Percentiles rank a stretch among this genome's conserved stretches.
phyloP scores from a whole-genome alignment of 352 stramenopile genomes.

The Globisporangium sylvaticum region DNA sequence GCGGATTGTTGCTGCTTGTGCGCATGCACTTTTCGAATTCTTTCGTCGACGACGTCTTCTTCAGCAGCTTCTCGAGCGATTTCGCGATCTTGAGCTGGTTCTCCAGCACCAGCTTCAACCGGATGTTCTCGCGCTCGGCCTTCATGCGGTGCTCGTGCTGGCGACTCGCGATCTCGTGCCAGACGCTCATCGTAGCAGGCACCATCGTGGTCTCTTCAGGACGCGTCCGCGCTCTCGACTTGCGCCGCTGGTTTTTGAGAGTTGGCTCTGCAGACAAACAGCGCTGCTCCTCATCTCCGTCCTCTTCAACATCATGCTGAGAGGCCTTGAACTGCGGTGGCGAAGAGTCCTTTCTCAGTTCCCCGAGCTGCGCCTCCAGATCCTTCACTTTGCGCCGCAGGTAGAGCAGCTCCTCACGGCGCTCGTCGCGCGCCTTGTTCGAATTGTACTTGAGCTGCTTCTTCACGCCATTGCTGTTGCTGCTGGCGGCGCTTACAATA shows the following conservation, averaged over 20 bases:
- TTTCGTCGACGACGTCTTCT: neutral
- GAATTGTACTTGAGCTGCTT: constrained; percentile 33
- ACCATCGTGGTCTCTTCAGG: neutral
- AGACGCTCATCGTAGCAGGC: neutral
- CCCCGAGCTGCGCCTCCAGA: constrained; percentile 32
- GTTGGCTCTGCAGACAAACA: too few relatives aligned
- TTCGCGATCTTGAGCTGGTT: constrained; percentile 25
- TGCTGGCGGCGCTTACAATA: neutral
- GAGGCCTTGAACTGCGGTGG: neutral
- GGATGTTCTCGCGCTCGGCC: constrained; percentile 50
- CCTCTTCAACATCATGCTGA: neutral
- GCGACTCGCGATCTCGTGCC: constrained; percentile 17
- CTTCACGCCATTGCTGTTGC: neutral
- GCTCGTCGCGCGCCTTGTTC: constrained; percentile 42
- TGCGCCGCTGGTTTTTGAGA: neutral
- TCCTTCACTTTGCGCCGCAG: constrained; percentile 33
- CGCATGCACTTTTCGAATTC: neutral
- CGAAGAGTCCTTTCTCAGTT: neutral
- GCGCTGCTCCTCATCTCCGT: neutral
- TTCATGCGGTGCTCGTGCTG: constrained; percentile 32
- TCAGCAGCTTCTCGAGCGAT: constrained; percentile 3
- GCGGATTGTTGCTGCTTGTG: neutral
- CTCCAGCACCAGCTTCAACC: neutral
- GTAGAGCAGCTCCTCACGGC: constrained; percentile 35
- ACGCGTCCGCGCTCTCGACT: neutral